phyloP scores from a whole-genome alignment of 2,329 filamentous ascomycete genomes.

The Shiraia bambusicola region DNA sequence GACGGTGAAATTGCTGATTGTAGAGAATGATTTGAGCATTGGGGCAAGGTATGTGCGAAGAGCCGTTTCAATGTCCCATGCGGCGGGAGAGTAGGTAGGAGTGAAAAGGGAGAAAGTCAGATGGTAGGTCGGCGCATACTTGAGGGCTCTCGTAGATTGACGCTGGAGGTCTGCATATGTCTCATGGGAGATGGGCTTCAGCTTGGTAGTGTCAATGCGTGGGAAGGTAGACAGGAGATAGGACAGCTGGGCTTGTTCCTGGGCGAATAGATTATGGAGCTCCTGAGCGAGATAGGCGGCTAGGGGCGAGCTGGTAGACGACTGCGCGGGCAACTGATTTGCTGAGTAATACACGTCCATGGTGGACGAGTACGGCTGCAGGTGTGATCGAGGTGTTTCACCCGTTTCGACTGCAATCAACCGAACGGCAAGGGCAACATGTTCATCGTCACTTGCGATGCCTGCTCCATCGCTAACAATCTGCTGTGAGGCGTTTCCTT shows the following conservation, averaged over 20 bases:
- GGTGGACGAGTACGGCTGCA: constrained; percentile 69
- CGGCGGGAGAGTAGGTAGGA: constrained; percentile 72
- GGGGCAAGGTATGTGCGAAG: constrained; percentile 80
- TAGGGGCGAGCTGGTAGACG: constrained; percentile 69
- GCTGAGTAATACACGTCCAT: constrained; percentile 77
- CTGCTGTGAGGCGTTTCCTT: constrained; percentile 38
- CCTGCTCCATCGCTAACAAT: constrained; percentile 31
- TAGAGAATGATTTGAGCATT: constrained; percentile 72
- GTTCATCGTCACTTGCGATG: constrained; percentile 42
- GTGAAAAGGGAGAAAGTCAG: constrained; percentile 95
- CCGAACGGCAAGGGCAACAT: constrained; percentile 68
- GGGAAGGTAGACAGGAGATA: constrained; percentile 48
- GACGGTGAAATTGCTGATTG: constrained; percentile 92
- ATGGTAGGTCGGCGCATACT: constrained; percentile 92
- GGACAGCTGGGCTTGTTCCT: constrained; percentile 81
- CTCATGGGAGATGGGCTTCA: constrained; percentile 54
- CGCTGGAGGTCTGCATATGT: constrained; percentile 57
- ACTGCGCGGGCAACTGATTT: constrained; percentile 65
- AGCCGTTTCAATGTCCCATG: constrained; percentile 87
- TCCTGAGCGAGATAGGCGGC: constrained; percentile 77
- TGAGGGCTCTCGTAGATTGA: constrained; percentile 80
- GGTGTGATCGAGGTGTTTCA: constrained; percentile 56
- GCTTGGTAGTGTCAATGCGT: constrained; percentile 46
- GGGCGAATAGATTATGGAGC: constrained; percentile 74
- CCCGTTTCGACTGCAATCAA: constrained; percentile 63